Percentiles rank a stretch among this genome's conserved stretches.
These are phyloP conservation scores for Zychaea mexicana DNA, from an alignment of 371 early-diverging fungal genomes.

Conservation along the genomic window DNA sequence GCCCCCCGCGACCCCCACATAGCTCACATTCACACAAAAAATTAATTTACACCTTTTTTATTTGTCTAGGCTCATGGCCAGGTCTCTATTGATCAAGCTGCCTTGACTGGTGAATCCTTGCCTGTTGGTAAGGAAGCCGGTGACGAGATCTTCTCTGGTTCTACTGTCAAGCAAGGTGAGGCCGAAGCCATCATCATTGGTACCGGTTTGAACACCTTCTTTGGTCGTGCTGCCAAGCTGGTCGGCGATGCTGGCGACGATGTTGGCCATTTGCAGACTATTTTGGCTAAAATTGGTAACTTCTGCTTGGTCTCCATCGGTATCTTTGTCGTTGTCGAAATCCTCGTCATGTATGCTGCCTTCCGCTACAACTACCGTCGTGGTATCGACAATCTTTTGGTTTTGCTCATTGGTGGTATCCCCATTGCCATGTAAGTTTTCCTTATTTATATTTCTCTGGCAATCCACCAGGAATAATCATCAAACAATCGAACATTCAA, in stretches of 20 bases:
- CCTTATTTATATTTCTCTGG: not conserved
- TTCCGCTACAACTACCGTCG: conserved; percentile 70
- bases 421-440: conserved; percentile 65
- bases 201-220: conserved; percentile 83
- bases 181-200: conserved; percentile 80
- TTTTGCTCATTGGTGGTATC: conserved; percentile 75
- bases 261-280: conserved; percentile 82
- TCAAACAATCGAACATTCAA: no score
- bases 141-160: conserved; percentile 70
- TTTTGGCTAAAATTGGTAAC: conserved; percentile 87
- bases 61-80: conserved; percentile 38
- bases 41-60: no score
- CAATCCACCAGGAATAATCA: no score
- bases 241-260: conserved; percentile 77
- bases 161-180: conserved; percentile 90
- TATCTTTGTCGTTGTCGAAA: conserved; percentile 72
- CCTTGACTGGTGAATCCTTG: conserved; percentile 80
- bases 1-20: no score
- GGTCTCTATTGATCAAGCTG: conserved; percentile 73
- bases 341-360: conserved; percentile 76
- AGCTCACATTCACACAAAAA: no score
- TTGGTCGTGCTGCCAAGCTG: conserved; percentile 83
- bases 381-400: conserved; percentile 67
- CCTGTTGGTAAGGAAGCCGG: conserved; percentile 69
- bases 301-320: conserved; percentile 72